Evolutionary conservation across 202 grass and related monocot genomes (phyloP).

Genomic region (Hordeum pubiflorum): DNA sequence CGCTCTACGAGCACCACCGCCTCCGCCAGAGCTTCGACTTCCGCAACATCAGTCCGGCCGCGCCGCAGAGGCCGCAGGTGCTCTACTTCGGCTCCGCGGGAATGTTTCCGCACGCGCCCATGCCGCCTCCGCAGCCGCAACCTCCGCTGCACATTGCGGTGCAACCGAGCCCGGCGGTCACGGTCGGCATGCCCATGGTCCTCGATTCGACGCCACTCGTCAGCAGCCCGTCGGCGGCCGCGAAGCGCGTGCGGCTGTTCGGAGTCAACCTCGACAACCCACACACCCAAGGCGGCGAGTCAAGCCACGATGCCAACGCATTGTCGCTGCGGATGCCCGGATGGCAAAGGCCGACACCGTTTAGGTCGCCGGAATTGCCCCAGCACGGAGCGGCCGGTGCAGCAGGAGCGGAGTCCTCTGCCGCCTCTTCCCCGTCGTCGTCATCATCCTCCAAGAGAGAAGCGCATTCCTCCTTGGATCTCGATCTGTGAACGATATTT

Average conservation of each 20-base stretch:
- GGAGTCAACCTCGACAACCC: constrained; percentile 88
- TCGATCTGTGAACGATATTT: constrained; percentile 57
- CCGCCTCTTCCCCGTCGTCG: constrained; percentile 42
- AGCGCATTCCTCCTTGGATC: constrained; percentile 76
- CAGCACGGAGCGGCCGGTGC: constrained; percentile 14
- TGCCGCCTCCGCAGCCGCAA: constrained; percentile 21
- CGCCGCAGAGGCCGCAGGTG: constrained; percentile 32
- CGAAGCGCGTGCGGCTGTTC: constrained; percentile 85
- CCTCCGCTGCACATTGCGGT: constrained; percentile 30
- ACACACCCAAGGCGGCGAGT: constrained; percentile 26
- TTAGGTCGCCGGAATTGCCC: constrained; percentile 38
- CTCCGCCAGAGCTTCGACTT: constrained; percentile 53
- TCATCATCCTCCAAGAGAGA: constrained; percentile 67
- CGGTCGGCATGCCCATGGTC: constrained; percentile 38
- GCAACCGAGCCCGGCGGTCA: constrained; percentile 22
- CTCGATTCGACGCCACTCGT: constrained; percentile 57
- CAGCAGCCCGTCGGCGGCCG: constrained; percentile 27
- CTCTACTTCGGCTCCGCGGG: constrained; percentile 47
- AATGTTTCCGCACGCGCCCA: constrained; percentile 9
- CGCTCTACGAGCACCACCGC: constrained; percentile 83
- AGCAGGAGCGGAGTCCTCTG: constrained; percentile 27
- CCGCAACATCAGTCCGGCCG: constrained; percentile 25
- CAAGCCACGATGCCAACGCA: constrained; percentile 38
- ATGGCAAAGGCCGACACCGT: constrained; percentile 51
- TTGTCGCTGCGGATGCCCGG: constrained; percentile 62